These are phyloP conservation scores for Coemansia reversa DNA, from an alignment of 192 early-diverging fungal genomes.

Conservation along the genomic window DNA sequence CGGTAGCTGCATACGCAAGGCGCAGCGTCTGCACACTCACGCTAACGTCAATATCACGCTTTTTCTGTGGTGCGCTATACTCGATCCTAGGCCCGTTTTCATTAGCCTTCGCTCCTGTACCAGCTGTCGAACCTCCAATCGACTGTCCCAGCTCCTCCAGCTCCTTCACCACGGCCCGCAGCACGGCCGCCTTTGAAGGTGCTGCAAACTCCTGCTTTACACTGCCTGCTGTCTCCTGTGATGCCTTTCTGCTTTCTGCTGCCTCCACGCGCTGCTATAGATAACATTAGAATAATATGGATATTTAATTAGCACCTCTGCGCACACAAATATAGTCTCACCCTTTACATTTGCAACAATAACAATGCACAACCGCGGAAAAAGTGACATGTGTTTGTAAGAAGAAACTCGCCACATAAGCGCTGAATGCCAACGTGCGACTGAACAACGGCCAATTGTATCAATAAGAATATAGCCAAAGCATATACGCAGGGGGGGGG, in stretches of 20 bases:
- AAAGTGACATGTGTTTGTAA: no score
- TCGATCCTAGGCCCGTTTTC: background rate
- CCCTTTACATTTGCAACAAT: background rate
- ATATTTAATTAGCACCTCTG: background rate
- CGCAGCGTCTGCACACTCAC: slow-evolving; percentile 33
- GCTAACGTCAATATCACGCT: slow-evolving; percentile 4
- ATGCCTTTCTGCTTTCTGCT: slow-evolving; percentile 4
- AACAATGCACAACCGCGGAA: no score
- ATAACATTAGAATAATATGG: background rate
- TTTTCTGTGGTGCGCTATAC: background rate
- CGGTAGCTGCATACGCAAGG: slow-evolving; percentile 25
- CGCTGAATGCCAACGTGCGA: no score
- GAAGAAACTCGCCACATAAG: no score
- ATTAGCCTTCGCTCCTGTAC: background rate
- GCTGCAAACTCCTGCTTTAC: background rate
- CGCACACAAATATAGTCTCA: background rate
- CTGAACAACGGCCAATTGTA: slow-evolving; percentile 1
- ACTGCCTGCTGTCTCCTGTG: slow-evolving; percentile 6
- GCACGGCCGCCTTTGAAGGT: slow-evolving; percentile 6
- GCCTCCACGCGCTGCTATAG: slow-evolving; percentile 22
- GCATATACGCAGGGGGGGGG: no score
- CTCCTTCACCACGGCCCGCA: slow-evolving; percentile 28
- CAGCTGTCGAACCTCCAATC: background rate
- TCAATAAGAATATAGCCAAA: background rate
- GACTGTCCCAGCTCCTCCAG: slow-evolving; percentile 18